Conservation (phyloP, 306 rosid species). For the Ormosia semicastrata region DNA sequence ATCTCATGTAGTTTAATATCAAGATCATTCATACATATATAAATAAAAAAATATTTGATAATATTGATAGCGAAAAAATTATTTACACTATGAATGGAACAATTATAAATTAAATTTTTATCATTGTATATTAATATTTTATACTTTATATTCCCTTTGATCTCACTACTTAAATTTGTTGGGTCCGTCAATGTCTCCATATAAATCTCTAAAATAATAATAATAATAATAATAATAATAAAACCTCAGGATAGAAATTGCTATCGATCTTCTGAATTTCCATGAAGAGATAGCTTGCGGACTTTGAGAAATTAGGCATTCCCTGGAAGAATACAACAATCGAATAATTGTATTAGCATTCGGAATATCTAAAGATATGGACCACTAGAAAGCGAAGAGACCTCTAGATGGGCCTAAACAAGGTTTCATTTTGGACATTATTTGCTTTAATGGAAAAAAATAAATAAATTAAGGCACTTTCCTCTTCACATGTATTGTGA, state of each 20-base stretch:
- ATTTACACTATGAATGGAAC: too few species aligned
- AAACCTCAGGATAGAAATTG: constrained; percentile 87
- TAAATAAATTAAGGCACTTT: background rate
- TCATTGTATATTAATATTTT: too few species aligned
- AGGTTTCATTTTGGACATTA: background rate
- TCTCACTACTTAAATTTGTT: too few species aligned
- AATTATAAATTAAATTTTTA: too few species aligned
- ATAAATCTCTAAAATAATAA: too few species aligned
- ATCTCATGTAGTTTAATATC: too few species aligned
- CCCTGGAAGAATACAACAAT: constrained; percentile 53
- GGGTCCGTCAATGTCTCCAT: too few species aligned
- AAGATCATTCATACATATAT: too few species aligned
- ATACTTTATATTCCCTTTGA: too few species aligned
- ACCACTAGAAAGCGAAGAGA: background rate
- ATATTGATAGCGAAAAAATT: too few species aligned
- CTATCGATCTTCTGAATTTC: constrained; percentile 92
- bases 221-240: background rate
- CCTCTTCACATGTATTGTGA: background rate
- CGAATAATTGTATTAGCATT: background rate
- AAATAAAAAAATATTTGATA: too few species aligned
- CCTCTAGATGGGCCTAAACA: background rate
- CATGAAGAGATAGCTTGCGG: constrained; percentile 70
- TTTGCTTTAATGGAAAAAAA: background rate
- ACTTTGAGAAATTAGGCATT: constrained; percentile 86
- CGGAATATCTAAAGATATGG: background rate